phyloP scores from a whole-genome alignment of 2,329 filamentous ascomycete species.

The Annulohypoxylon truncatum region DNA sequence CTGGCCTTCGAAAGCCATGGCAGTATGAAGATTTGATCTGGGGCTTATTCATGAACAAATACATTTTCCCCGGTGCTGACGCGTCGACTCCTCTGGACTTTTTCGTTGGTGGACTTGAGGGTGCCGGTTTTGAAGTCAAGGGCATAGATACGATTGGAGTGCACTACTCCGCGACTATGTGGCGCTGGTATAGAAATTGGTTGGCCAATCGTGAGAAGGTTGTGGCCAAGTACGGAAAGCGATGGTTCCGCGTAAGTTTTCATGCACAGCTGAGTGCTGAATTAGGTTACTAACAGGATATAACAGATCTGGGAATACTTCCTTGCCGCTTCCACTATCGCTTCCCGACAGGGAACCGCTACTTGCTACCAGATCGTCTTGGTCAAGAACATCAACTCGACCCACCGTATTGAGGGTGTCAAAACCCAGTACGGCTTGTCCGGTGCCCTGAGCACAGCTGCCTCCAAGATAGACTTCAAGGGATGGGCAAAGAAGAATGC shows the following conservation, averaged over 20 bases:
- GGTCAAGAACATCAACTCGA: conserved; percentile 87
- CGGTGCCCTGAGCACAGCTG: conserved; percentile 64
- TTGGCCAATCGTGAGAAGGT: conserved; percentile 93
- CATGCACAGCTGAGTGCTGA: neutral
- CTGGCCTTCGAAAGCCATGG: conserved; percentile 93
- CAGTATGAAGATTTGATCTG: conserved; percentile 98
- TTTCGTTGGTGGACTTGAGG: conserved; percentile 86
- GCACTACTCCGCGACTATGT: conserved; percentile 95
- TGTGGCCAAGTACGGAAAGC: conserved; percentile 90
- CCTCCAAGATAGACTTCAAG: conserved; percentile 49
- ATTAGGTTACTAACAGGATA: conserved; percentile 26
- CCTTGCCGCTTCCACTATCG: conserved; percentile 80
- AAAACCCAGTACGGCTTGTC: conserved; percentile 72
- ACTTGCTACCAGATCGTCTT: conserved; percentile 83
- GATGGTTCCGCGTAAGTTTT: conserved; percentile 91
- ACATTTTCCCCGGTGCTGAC: conserved; percentile 96
- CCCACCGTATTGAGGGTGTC: conserved; percentile 79
- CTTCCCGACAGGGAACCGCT: conserved; percentile 78
- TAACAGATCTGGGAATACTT: conserved; percentile 80
- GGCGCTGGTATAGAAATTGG: conserved; percentile 99
- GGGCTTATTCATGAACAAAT: conserved; percentile 99
- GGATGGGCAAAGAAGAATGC: conserved; percentile 52
- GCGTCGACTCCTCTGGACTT: conserved; percentile 92
- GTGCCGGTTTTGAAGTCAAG: conserved; percentile 91
- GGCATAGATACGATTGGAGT: conserved; percentile 91